Evolutionary conservation across 768 basidiomycete genomes (phyloP), one percentile per base, ranked within the genome.

Genomic region (Leccinum longicurvipes): DNA sequence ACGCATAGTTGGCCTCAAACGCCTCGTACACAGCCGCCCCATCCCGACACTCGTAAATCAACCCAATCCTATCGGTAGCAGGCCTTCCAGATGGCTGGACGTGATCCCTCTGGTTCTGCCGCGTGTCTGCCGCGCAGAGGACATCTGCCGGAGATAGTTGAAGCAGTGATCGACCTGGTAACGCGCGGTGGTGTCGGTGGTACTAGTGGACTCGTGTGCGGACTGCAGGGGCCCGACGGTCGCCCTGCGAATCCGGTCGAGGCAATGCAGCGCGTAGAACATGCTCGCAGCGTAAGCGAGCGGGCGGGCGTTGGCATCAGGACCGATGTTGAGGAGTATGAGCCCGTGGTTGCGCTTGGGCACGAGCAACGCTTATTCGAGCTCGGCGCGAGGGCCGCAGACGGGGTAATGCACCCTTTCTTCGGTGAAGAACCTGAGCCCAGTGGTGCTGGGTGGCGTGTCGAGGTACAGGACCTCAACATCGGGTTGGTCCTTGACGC

Each of bases 121-220:
- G 63, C 25, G 67, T 65, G 51, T 76, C 69, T 4, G 67, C 68
- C 1, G 68, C 67, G 41, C 76, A 78, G 27, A 73, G 59, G 0
- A 76, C 53, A 70, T 71, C 66, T 77, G 73, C 4, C 71, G 62
- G 17, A 78, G 54, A 31, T 78, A 77, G 53, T 77, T 77, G 59
- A 77, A 55, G 46, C 75, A 77, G 32, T 78, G 75, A 10, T 66
- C 57, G 24, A 31, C 57, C 31, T 65, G 63, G n/a, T 51, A 32
- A 49, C 55, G 60, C 9, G 36, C 36, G 9, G 17, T 17, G 17
- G n/a, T 2, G n/a, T n/a, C n/a, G n/a, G 36, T 1, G 2, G 17
- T 36, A 9, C 8, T 9, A n/a, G 36, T 36, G 9, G 36, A 36
- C 36, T 36, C 36, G 34, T 36, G 36, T n/a, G 9, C 36, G 8